Conservation (phyloP, 495 filamentous ascomycete species). For the Pseudotulostoma volvatum region DNA sequence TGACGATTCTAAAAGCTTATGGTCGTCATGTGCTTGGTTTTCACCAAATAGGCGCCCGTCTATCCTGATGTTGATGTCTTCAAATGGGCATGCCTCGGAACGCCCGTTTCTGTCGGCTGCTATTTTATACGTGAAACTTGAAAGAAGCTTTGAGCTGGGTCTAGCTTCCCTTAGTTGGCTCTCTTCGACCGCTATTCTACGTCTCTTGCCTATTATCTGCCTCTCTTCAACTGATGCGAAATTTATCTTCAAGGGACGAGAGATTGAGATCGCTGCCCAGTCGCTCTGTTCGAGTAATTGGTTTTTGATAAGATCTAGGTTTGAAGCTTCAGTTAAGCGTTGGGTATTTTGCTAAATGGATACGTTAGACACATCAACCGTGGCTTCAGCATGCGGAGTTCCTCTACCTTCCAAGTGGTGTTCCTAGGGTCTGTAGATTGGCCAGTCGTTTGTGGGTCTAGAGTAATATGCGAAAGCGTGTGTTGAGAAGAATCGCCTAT, state of each 20-base stretch:
- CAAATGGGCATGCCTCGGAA: too few relatives aligned
- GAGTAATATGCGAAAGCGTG: too few relatives aligned
- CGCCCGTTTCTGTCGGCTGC: too few relatives aligned
- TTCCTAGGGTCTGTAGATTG: too few relatives aligned
- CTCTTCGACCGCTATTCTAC: neutral
- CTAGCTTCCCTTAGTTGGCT: too few relatives aligned
- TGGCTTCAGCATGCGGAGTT: too few relatives aligned
- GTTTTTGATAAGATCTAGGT: slow-evolving; percentile 15
- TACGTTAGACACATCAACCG: neutral
- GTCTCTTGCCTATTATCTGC: neutral
- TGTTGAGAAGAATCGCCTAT: neutral
- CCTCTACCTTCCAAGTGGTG: too few relatives aligned
- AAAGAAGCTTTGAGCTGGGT: too few relatives aligned
- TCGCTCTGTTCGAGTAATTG: slow-evolving; percentile 19
- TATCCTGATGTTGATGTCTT: neutral
- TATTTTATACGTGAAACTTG: too few relatives aligned
- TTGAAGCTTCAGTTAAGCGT: neutral
- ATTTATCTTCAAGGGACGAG: slow-evolving; percentile 19
- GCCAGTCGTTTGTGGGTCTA: too few relatives aligned
- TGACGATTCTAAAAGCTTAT: too few relatives aligned
- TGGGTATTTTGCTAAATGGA: slow-evolving; percentile 1
- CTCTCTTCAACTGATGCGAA: slow-evolving; percentile 15
- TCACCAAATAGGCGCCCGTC: neutral
- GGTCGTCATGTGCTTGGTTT: too few relatives aligned
- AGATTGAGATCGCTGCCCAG: slow-evolving; percentile 20